Evolutionary conservation across 495 filamentous ascomycete genomes (phyloP), one percentile per base, ranked within the genome.

Genomic region (Hypoxylon trugodes): DNA sequence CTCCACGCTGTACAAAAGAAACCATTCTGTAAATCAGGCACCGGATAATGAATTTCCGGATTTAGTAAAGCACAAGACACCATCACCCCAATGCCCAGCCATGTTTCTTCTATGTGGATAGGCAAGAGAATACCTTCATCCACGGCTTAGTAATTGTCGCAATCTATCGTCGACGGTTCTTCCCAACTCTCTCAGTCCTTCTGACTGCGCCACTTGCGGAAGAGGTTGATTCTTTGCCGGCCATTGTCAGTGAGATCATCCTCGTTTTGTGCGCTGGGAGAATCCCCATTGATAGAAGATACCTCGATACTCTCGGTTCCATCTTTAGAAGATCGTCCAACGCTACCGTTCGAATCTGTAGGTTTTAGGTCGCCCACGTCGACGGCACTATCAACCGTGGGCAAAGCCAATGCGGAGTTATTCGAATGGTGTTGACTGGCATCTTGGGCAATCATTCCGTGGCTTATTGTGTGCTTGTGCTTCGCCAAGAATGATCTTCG

Each of bases 401-500:
- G 25, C 32, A 62, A 18, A n/a, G 30, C 37, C 9, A 51, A 42
- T 8, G 24, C 9, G 2, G 59, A 63, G 22, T n/a, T 13, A 38
- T 42, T 59, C 2, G 59, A 22, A 9, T 42, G 51, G 12, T 48
- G 24, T 6, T 37, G 54, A 19, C 41, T 21, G 16, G 35, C 15
- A 8, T 7, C 46, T 10, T 58, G 60, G 9, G 28, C 28, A 38
- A 70, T 60, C 28, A 58, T 42, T 13, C 67, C 63, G 28, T 65
- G 61, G 26, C 50, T 70, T 33, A 70, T 66, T 15, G 57, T 66
- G 13, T 43, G 64, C 47, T 64, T 66, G 15, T 73, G 63, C 18
- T 67, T 73, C n/a, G 65, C 36, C 6, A 73, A 55, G 41, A 73
- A 45, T 6, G 70, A 68, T 55, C 49, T 68, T 26, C 55, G 67